phyloP scores from a whole-genome alignment of 306 rosid species.

The Astragalus glycyphyllos region DNA sequence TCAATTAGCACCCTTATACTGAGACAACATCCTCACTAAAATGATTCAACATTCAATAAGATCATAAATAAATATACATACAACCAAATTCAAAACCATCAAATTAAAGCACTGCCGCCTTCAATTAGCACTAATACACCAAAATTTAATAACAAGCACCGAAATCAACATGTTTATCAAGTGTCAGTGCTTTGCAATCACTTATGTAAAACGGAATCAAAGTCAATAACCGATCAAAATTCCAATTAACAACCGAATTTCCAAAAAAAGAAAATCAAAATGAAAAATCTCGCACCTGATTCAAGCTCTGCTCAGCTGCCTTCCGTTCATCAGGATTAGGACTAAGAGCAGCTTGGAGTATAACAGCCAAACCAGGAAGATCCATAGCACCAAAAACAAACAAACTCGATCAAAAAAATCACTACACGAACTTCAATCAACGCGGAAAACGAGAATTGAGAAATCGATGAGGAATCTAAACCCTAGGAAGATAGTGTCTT shows the following conservation, averaged over 20 bases:
- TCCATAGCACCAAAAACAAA: conserved; percentile 62
- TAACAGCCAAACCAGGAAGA: conserved; percentile 73
- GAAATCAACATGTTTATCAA: neutral
- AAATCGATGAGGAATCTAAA: conserved; percentile 45
- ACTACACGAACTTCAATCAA: neutral
- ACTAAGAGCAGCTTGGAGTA: conserved; percentile 95
- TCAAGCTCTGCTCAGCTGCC: conserved; percentile 89
- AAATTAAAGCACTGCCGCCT: neutral
- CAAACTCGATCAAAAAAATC: conserved; percentile 33
- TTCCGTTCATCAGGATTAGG: conserved; percentile 90
- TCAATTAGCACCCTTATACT: neutral
- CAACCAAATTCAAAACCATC: conserved; percentile 10
- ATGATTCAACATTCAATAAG: neutral
- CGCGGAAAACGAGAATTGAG: conserved; percentile 1
- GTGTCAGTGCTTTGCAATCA: neutral
- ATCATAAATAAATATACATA: neutral
- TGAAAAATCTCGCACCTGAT: conserved; percentile 63
- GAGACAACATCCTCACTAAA: neutral
- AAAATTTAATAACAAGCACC: neutral
- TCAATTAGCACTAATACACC: neutral
- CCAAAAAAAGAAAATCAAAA: neutral
- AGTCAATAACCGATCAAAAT: conserved; percentile 19
- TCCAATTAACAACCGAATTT: conserved; percentile 35
- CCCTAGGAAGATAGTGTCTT: conserved; percentile 45
- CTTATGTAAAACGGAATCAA: neutral